These are phyloP conservation scores for Alternaria novae-zelandiae DNA, from an alignment of 2,329 filamentous ascomycete genomes.

Conservation along the genomic window DNA sequence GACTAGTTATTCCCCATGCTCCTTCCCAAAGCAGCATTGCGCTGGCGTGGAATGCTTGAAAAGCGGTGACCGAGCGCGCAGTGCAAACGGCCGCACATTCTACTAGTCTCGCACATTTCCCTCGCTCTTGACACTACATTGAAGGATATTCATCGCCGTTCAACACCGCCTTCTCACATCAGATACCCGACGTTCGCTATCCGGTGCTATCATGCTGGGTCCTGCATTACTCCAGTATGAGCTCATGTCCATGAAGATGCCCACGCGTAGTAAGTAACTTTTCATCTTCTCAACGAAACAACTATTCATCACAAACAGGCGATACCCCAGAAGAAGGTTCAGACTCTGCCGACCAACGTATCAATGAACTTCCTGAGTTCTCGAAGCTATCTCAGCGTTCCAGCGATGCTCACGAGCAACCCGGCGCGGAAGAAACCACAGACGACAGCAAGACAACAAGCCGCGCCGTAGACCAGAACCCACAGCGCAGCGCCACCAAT, in stretches of 20 bases:
- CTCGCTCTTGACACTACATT: neutral
- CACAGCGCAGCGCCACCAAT: neutral
- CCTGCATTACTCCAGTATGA: neutral
- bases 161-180: neutral
- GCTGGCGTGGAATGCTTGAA: neutral
- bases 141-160: neutral
- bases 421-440: neutral
- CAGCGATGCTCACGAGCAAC: neutral
- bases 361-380: neutral
- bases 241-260: no score
- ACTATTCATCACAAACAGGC: neutral
- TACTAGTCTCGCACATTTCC: neutral
- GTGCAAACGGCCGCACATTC: neutral
- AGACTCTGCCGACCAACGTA: neutral
- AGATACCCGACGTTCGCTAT: neutral
- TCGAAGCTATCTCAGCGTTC: accelerated
- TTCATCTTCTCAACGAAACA: neutral
- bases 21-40: neutral
- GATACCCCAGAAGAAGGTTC: neutral
- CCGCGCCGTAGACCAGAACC: neutral
- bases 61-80: neutral
- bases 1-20: neutral
- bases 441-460: neutral
- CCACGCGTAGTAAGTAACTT: no score
- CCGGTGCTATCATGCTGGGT: neutral